phyloP scores from a whole-genome alignment of 2,329 filamentous ascomycete species.

The Phaeophleospora eucalypticola region DNA sequence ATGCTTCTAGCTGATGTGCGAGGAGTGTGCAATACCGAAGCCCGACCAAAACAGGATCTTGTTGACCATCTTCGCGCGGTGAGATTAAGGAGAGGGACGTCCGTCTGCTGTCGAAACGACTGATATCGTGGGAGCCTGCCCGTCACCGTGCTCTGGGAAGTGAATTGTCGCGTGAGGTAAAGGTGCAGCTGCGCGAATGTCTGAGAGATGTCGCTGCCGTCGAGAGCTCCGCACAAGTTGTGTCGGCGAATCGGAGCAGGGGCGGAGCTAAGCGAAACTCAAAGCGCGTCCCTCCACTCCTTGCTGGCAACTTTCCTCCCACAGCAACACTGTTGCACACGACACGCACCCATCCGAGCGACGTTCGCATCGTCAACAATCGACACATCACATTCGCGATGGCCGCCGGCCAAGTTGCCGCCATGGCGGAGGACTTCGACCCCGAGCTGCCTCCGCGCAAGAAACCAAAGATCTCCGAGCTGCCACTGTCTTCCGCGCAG shows the following conservation, averaged over 20 bases:
- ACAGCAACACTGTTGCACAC: slow-evolving; percentile 3
- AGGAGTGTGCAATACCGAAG: slow-evolving; percentile 64
- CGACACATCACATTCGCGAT: slow-evolving; percentile 7
- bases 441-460: slow-evolving; percentile 40
- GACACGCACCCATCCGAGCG: neutral
- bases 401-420: slow-evolving; percentile 25
- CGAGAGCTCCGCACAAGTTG: neutral
- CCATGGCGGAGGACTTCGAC: slow-evolving; percentile 21
- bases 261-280: neutral
- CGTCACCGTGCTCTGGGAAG: too few relatives aligned
- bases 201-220: neutral
- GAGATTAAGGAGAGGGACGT: slow-evolving; percentile 1
- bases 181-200: neutral
- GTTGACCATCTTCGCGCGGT: slow-evolving; percentile 42
- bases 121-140: too few relatives aligned
- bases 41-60: slow-evolving; percentile 77
- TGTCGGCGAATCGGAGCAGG: neutral
- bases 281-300: slow-evolving; percentile 4
- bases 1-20: too few relatives aligned
- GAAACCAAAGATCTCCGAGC: slow-evolving; percentile 69
- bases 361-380: slow-evolving; percentile 1
- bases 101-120: neutral
- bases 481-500: slow-evolving; percentile 70
- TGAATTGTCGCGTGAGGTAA: neutral
- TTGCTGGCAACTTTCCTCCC: slow-evolving; percentile 2